These are phyloP conservation scores for Triangularia verruculosa DNA, from an alignment of 2,329 filamentous ascomycete species.

Conservation along the genomic window DNA sequence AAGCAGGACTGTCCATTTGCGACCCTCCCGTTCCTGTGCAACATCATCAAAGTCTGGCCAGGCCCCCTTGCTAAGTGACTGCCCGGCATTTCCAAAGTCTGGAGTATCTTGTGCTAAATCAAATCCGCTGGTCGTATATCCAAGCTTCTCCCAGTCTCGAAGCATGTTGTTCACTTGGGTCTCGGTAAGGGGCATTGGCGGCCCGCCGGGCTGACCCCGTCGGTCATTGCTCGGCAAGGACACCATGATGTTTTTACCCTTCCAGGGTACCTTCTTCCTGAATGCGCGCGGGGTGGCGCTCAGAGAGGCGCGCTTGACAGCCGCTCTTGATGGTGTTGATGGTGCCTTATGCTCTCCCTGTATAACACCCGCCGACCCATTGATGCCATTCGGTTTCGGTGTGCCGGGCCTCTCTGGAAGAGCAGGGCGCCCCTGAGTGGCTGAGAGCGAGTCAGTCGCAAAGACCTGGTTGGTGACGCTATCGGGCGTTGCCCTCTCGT, in stretches of 20 bases:
- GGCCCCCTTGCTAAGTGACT: slow-evolving; percentile 63
- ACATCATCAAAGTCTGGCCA: slow-evolving; percentile 66
- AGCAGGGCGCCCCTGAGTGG: slow-evolving; percentile 5
- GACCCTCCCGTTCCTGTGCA: slow-evolving; percentile 50
- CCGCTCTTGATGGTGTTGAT: slow-evolving; percentile 30
- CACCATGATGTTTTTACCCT: slow-evolving; percentile 70
- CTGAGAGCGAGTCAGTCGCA: not conserved
- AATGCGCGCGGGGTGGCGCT: slow-evolving; percentile 48
- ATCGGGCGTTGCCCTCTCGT: slow-evolving; percentile 22
- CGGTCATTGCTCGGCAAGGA: slow-evolving; percentile 66
- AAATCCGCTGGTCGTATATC: slow-evolving; percentile 68
- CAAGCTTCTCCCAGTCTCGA: slow-evolving; percentile 63
- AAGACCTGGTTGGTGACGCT: slow-evolving; percentile 17
- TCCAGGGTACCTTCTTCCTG: slow-evolving; percentile 73
- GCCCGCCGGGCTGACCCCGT: slow-evolving; percentile 55
- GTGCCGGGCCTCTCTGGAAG: slow-evolving; percentile 30
- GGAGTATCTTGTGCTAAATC: slow-evolving; percentile 54
- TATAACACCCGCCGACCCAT: slow-evolving; percentile 28
- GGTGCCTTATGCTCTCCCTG: slow-evolving; percentile 18
- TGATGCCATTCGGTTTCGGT: slow-evolving; percentile 33
- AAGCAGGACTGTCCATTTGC: slow-evolving; percentile 60
- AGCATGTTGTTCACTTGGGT: slow-evolving; percentile 61
- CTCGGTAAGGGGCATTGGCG: slow-evolving; percentile 52
- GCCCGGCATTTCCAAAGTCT: slow-evolving; percentile 38
- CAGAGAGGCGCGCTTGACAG: slow-evolving; percentile 36